These are phyloP conservation scores for Dipteronia sinensis DNA, from an alignment of 345 rosid species.

Conservation along the genomic window DNA sequence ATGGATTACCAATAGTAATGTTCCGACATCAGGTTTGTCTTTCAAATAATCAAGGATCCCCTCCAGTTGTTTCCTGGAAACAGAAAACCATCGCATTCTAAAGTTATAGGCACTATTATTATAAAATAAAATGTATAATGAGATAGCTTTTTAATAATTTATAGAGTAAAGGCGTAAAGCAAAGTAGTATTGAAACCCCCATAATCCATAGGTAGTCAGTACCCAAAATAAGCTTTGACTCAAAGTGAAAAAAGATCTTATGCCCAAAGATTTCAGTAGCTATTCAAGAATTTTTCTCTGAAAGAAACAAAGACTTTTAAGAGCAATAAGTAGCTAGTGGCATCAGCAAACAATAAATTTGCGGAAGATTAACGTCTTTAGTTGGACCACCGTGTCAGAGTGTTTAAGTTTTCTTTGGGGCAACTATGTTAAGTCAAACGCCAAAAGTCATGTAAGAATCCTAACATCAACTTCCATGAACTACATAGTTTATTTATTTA, in stretches of 20 bases:
- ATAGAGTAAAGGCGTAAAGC: not conserved
- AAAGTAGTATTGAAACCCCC: not conserved
- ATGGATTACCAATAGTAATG: constrained; percentile 70
- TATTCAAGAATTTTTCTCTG: not conserved
- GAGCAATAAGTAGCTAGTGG: too few species aligned
- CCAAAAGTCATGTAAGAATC: not conserved
- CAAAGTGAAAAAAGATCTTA: not conserved
- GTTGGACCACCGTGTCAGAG: not conserved
- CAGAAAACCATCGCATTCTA: constrained; percentile 13
- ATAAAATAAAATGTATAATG: not conserved
- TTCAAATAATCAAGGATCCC: constrained; percentile 78
- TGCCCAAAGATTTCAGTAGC: not conserved
- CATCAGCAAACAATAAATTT: not conserved
- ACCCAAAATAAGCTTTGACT: not conserved
- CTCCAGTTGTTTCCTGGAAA: constrained; percentile 86
- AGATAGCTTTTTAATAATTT: not conserved
- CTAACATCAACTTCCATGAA: not conserved
- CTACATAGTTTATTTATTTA: not conserved
- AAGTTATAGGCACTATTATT: not conserved
- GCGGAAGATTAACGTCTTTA: not conserved
- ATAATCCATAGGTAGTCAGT: not conserved
- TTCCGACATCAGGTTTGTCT: constrained; percentile 95
- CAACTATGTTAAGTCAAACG: not conserved
- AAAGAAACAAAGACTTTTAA: not conserved
- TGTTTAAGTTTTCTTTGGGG: not conserved